Percentiles rank a stretch among this genome's conserved stretches.
phyloP scores from a whole-genome alignment of 1,284 basidiomycete species.

The Leccinum griseonigrum region DNA sequence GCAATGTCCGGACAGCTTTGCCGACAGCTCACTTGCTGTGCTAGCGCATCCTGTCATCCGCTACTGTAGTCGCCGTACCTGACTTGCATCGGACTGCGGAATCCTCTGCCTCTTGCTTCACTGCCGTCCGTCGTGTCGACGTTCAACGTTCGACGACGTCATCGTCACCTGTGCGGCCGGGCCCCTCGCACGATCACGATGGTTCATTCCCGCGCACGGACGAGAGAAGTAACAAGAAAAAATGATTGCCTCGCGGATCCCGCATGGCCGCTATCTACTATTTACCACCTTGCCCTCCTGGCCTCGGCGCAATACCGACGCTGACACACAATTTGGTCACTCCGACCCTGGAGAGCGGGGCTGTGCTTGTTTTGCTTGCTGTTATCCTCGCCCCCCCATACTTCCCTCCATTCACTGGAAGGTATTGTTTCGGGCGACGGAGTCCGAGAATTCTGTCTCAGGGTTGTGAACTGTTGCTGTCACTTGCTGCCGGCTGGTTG shows the following conservation, averaged over 20 bases:
- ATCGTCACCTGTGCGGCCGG: constrained; percentile 19
- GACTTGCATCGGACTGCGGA: constrained; percentile 17
- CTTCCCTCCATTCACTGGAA: not conserved
- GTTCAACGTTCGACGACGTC: constrained; percentile 16
- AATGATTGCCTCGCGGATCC: constrained; percentile 26
- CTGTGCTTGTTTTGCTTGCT: constrained; percentile 14
- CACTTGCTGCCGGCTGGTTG: not conserved
- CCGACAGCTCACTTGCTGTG: constrained; percentile 2
- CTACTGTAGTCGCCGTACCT: constrained; percentile 20
- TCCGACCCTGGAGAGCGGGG: constrained; percentile 3
- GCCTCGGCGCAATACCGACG: constrained; percentile 23
- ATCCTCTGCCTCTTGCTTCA: not conserved
- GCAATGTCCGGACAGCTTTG: not conserved
- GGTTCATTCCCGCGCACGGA: constrained; percentile 31
- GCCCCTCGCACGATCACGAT: constrained; percentile 16
- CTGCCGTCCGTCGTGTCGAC: not conserved
- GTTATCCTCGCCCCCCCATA: not conserved
- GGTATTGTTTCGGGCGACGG: constrained; percentile 1
- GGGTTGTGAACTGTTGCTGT: not conserved
- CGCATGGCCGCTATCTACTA: constrained; percentile 24
- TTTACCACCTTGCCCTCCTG: not conserved
- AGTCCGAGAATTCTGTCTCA: not conserved
- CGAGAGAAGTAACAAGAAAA: constrained; percentile 1
- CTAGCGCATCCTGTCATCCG: constrained; percentile 11
- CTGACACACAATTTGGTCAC: not conserved